A percentile compares a stretch with the other conserved stretches of the same genome.
These are phyloP conservation scores for Oryza meridionalis DNA, from an alignment of 176 grass and related monocot genomes.

Conservation along the genomic window DNA sequence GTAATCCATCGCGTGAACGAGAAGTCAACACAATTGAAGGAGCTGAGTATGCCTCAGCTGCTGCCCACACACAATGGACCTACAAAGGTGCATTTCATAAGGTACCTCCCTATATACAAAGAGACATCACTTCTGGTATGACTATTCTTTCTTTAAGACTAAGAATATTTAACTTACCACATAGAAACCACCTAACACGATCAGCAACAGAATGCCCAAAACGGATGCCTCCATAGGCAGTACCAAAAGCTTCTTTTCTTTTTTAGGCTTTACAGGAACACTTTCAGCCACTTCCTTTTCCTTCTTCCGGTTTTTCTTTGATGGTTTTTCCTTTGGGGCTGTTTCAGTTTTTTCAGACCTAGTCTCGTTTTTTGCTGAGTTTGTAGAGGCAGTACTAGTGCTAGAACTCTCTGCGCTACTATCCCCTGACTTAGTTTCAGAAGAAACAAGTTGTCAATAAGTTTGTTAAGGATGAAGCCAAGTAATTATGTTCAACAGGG, in stretches of 20 bases:
- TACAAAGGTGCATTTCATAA: slow-evolving; percentile 48
- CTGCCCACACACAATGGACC: slow-evolving; percentile 99
- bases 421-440: slow-evolving; percentile 68
- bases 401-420: slow-evolving; percentile 47
- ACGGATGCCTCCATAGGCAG: slow-evolving; percentile 87
- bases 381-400: slow-evolving; percentile 30
- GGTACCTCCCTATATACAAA: slow-evolving; percentile 13
- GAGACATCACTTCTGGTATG: slow-evolving; percentile 28
- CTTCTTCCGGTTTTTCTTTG: slow-evolving; percentile 92
- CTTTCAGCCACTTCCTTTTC: slow-evolving; percentile 74
- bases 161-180: slow-evolving; percentile 68
- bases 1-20: slow-evolving; percentile 79
- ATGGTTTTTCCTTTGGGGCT: slow-evolving; percentile 73
- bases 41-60: slow-evolving; percentile 96
- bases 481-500: slow-evolving; percentile 19
- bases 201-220: slow-evolving; percentile 75
- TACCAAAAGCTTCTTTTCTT: slow-evolving; percentile 71
- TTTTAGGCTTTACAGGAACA: slow-evolving; percentile 56
- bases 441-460: slow-evolving; percentile 47
- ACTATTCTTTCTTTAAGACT: neutral
- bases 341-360: slow-evolving; percentile 69
- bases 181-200: slow-evolving; percentile 91
- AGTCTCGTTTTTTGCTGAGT: slow-evolving; percentile 54
- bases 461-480: neutral
- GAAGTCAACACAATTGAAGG: slow-evolving; percentile 99